Base-by-base conservation (phyloP, 352 stramenopile species). In the Pythium rhizo-oryzae region DNA sequence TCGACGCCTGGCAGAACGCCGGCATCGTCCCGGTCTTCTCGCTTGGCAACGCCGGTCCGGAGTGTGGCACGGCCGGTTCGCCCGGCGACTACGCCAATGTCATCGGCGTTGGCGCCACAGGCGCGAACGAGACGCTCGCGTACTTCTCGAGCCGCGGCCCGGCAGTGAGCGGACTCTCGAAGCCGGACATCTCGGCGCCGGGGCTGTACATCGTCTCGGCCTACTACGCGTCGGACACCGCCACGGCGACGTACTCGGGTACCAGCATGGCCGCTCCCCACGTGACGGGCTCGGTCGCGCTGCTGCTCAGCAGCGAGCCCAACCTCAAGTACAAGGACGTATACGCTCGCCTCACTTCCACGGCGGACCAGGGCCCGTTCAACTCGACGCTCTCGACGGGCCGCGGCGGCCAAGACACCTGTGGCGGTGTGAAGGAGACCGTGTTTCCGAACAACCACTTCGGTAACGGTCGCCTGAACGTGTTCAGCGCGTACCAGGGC, bases 371-470 rank as follows among this genome's bases (percentile, higher is more conserved):
- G 9, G 30, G 49, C 8, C n/a, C 70, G 4, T 52, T 60, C 43
- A 65, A 59, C 8, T 60, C 67, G 5, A 62, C 62, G 47, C 19
- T 53, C 52, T 46, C 25, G 25, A 18, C 30, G 25, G 16, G 30
- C 16, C 52, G 16, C 18, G n/a, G 52, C 23, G 52, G 21, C 18
- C 59, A 49, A 21, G 37, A 70, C 23, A 64, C 65, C 6, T 85
- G 75, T 60, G 73, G 75, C 8, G 49, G 62, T 13, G 70, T 72
- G 23, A 55, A 56, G 16, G 76, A 79, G 49, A 30, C 16, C 0
- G 59, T 49, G 16, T 80, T 67, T 61, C 78, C 76, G 3, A 85
- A 83, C 66, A 82, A 85, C 63, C 60, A 75, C 44, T 83, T 64
- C 41, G 77, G 74, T 18, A 60, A 76, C 43, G 74, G 74, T 28